These are phyloP conservation scores for Cymbidium sinense DNA, from an alignment of 106 monocot genomes.

Conservation along the genomic window DNA sequence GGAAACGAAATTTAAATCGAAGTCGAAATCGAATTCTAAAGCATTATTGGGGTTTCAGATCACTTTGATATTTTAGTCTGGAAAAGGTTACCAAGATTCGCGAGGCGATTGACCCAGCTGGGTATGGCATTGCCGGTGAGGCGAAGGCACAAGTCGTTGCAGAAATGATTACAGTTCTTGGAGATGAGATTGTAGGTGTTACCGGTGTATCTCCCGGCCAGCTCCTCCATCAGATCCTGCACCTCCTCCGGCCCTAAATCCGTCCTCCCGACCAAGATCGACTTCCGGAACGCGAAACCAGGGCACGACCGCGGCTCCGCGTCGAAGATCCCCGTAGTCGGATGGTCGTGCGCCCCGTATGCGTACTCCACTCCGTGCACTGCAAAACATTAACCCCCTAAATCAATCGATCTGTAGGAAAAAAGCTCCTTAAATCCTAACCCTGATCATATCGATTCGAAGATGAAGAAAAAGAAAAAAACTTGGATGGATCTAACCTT, in stretches of 20 bases:
- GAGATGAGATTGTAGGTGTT: conserved; percentile 76
- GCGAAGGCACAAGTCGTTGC: conserved; percentile 64
- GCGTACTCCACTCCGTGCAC: conserved; percentile 98
- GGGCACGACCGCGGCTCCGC: conserved; percentile 72
- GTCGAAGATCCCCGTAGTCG: conserved; percentile 87
- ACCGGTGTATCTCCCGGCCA: conserved; percentile 60
- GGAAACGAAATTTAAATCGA: not conserved
- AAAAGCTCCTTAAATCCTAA: not conserved
- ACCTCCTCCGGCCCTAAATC: conserved; percentile 68
- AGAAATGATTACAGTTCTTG: conserved; percentile 98
- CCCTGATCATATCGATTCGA: not conserved
- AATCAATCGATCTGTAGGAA: not conserved
- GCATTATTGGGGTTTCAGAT: not conserved
- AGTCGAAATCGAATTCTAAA: too few species aligned
- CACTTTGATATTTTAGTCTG: too few species aligned
- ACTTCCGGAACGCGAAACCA: conserved; percentile 82
- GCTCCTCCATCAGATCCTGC: conserved; percentile 54
- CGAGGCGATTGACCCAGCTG: conserved; percentile 93
- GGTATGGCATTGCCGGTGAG: conserved; percentile 67
- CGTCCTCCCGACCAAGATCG: conserved; percentile 69
- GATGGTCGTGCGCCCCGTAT: conserved; percentile 81
- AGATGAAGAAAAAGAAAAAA: not conserved
- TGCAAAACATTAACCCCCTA: conserved; percentile 14
- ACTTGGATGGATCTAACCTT: conserved; percentile 33
- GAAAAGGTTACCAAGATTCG: conserved; percentile 56